Evolutionary conservation across 1,284 basidiomycete species (phyloP).

Genomic region (Cryptococcus sp.): DNA sequence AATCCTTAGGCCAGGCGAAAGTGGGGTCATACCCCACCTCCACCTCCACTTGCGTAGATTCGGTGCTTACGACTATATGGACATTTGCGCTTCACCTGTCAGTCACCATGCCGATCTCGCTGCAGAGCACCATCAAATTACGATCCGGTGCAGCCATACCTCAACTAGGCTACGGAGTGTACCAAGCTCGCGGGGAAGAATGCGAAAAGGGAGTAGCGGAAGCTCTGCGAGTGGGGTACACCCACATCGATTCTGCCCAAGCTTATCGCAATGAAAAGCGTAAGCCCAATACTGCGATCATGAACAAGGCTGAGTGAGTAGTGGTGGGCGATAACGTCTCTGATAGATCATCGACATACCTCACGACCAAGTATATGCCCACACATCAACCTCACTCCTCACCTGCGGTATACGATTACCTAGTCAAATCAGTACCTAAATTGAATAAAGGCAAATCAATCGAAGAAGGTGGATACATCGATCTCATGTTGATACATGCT

Average conservation of each 20-base stretch:
- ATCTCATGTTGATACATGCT: constrained; percentile 68
- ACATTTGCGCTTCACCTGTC: too few relatives aligned
- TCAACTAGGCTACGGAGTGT: constrained; percentile 73
- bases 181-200: constrained; percentile 60
- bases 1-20: too few relatives aligned
- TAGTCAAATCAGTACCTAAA: constrained; percentile 18
- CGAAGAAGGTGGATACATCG: constrained; percentile 53
- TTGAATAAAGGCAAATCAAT: constrained; percentile 7
- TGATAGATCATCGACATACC: constrained; percentile 36
- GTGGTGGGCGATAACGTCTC: constrained; percentile 29
- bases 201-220: constrained; percentile 58
- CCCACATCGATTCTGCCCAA: constrained; percentile 55
- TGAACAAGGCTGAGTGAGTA: constrained; percentile 1
- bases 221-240: constrained; percentile 70
- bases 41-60: too few relatives aligned
- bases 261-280: constrained; percentile 70
- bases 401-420: constrained; percentile 46
- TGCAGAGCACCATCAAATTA: constrained; percentile 36
- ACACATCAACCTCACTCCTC: constrained; percentile 56
- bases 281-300: constrained; percentile 53
- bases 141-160: constrained; percentile 55
- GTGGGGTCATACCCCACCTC: too few relatives aligned
- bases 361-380: constrained; percentile 61
- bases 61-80: too few relatives aligned
- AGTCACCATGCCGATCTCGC: constrained; percentile 9